A percentile compares a stretch with the other conserved stretches of the same genome.
These are phyloP conservation scores for Russula lepida DNA, from an alignment of 768 basidiomycete species.

Conservation along the genomic window DNA sequence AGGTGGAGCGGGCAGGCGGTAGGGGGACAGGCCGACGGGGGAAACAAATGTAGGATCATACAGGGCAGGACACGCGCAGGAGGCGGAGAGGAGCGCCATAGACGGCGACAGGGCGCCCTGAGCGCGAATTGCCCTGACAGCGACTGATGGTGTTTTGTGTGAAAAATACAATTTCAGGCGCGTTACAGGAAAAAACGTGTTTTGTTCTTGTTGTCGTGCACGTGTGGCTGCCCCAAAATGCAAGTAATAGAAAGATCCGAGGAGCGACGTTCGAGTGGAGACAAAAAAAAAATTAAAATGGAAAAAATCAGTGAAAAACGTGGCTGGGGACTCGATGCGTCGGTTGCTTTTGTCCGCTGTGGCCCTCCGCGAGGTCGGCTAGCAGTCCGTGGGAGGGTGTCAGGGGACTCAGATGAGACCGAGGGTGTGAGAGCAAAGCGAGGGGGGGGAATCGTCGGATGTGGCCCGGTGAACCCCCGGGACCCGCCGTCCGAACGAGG, in stretches of 20 bases:
- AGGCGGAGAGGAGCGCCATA: constrained; percentile 16
- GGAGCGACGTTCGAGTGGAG: background rate
- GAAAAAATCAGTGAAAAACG: background rate
- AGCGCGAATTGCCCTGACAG: constrained; percentile 16
- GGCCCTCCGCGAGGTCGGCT: constrained; percentile 11
- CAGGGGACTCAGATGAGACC: constrained; percentile 2
- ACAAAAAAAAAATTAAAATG: background rate
- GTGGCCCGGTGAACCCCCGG: background rate
- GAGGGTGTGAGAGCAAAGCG: background rate
- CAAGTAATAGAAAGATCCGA: constrained; percentile 10
- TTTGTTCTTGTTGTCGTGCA: constrained; percentile 3
- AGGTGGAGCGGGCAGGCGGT: constrained; percentile 12
- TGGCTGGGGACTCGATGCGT: background rate
- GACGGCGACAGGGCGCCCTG: constrained; percentile 13
- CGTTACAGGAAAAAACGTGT: constrained; percentile 12
- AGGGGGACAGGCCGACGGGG: constrained; percentile 6
- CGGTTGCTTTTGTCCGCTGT: background rate
- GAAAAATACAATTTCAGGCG: constrained; percentile 3
- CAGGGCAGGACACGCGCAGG: background rate
- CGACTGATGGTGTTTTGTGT: constrained; percentile 10
- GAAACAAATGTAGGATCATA: background rate
- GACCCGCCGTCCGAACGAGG: constrained; percentile 2
- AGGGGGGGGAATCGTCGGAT: constrained; percentile 2
- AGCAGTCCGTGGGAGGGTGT: constrained; percentile 3
- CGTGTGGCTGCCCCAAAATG: background rate